Conservation (phyloP, 768 basidiomycete genomes). For the Serendipita sp. region DNA sequence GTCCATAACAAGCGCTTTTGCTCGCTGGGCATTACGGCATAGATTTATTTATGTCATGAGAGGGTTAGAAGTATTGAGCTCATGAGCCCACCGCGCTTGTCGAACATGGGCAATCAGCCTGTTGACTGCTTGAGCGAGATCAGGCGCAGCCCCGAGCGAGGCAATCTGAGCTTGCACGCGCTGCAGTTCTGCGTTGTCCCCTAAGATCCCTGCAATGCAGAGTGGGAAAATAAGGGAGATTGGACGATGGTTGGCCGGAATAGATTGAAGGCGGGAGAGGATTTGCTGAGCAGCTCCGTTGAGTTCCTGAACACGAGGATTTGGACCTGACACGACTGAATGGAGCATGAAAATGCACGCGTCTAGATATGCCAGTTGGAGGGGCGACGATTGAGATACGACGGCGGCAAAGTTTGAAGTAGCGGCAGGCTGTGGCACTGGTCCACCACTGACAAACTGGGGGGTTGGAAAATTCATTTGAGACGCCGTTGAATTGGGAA, state of each 20-base stretch:
- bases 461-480: neutral
- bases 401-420: neutral
- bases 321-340: neutral
- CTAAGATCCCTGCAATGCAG: neutral
- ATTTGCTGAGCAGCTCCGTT: neutral
- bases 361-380: neutral
- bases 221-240: neutral
- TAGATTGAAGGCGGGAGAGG: neutral
- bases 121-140: neutral
- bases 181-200: neutral
- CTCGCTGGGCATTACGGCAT: too few species aligned
- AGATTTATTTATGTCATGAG: neutral
- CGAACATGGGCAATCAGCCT: neutral
- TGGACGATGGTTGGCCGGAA: neutral
- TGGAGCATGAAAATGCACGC: slow-evolving; percentile 1
- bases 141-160: neutral
- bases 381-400: neutral
- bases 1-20: too few species aligned
- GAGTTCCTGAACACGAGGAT: slow-evolving; percentile 1
- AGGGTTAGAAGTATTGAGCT: neutral
- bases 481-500: neutral
- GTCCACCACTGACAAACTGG: neutral
- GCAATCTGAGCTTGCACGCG: neutral
- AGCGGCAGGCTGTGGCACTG: neutral
- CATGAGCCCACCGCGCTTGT: neutral